Percentiles rank a stretch among this genome's conserved stretches.
These are phyloP conservation scores for Diaporthe citri DNA, from an alignment of 2,329 filamentous ascomycete genomes.

Conservation along the genomic window DNA sequence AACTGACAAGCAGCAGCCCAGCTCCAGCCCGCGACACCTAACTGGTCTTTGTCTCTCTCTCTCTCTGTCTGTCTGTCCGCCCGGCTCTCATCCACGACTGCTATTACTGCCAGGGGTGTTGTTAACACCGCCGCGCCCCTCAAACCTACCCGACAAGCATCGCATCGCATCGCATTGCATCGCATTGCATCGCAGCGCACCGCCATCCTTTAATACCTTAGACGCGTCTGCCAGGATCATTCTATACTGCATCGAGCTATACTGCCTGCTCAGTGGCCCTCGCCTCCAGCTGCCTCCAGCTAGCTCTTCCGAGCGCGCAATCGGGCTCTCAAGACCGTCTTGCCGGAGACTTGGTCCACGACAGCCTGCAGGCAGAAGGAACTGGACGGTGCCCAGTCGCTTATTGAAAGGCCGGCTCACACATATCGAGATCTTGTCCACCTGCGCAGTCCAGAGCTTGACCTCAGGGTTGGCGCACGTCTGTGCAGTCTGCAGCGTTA, in stretches of 20 bases:
- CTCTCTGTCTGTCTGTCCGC: neutral
- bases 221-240: slow-evolving; percentile 16
- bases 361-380: slow-evolving; percentile 12
- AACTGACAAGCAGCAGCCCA: slow-evolving; percentile 13
- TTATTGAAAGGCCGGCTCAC: neutral
- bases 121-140: slow-evolving; percentile 8
- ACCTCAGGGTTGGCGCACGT: slow-evolving; percentile 27
- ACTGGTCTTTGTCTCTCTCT: neutral
- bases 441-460: slow-evolving; percentile 7
- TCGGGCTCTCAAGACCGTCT: neutral
- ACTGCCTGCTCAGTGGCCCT: slow-evolving; percentile 15
- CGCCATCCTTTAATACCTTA: slow-evolving; percentile 18
- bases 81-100: neutral
- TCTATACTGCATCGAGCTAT: neutral
- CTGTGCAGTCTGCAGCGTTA: slow-evolving; percentile 28
- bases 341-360: slow-evolving; percentile 6
- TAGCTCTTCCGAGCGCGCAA: slow-evolving; percentile 3
- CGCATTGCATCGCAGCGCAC: slow-evolving; percentile 1
- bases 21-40: neutral
- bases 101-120: slow-evolving; percentile 12
- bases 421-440: neutral
- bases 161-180: slow-evolving; percentile 9
- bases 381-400: slow-evolving; percentile 4
- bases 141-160: slow-evolving; percentile 9
- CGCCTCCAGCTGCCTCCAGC: slow-evolving; percentile 9